phyloP scores from a whole-genome alignment of 306 rosid species.

The Lathyrus aphaca region DNA sequence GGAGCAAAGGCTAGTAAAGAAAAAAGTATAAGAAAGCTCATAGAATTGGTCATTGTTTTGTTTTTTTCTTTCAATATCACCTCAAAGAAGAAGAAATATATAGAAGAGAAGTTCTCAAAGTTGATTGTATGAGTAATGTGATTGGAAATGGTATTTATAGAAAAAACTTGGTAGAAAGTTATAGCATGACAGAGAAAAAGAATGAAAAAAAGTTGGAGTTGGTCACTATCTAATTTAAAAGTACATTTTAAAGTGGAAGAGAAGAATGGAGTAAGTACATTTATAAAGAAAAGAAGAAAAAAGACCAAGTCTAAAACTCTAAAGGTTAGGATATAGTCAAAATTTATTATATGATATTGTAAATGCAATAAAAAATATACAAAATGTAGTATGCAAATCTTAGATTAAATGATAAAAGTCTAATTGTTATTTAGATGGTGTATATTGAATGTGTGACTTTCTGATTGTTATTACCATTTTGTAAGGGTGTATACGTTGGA shows the following conservation, averaged over 20 bases:
- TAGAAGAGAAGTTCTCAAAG: conserved; percentile 31
- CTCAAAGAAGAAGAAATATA: conserved; percentile 25
- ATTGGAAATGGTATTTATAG: conserved; percentile 54
- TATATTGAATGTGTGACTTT: too few relatives aligned
- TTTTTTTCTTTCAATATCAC: conserved; percentile 8
- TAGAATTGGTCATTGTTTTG: conserved; percentile 54
- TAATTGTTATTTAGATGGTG: too few relatives aligned
- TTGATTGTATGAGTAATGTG: conserved; percentile 36
- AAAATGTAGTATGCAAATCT: too few relatives aligned
- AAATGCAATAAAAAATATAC: not conserved
- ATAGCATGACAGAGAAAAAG: conserved; percentile 20
- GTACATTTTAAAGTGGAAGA: conserved; percentile 4
- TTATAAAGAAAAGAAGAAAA: conserved; percentile 15
- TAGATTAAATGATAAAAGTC: too few relatives aligned
- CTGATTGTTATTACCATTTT: too few relatives aligned
- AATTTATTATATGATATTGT: conserved; percentile 14
- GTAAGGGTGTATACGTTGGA: too few relatives aligned
- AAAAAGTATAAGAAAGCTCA: conserved; percentile 51
- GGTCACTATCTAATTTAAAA: conserved; percentile 51
- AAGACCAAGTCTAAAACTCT: not conserved
- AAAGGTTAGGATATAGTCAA: conserved; percentile 17
- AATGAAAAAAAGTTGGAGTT: conserved; percentile 49
- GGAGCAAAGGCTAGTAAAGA: conserved; percentile 68
- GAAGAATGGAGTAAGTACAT: conserved; percentile 48
- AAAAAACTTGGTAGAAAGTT: conserved; percentile 20